Evolutionary conservation across 2,329 filamentous ascomycete species (phyloP), one percentile per base, ranked within the genome.

Genomic region (Penicillium brevicompactum): DNA sequence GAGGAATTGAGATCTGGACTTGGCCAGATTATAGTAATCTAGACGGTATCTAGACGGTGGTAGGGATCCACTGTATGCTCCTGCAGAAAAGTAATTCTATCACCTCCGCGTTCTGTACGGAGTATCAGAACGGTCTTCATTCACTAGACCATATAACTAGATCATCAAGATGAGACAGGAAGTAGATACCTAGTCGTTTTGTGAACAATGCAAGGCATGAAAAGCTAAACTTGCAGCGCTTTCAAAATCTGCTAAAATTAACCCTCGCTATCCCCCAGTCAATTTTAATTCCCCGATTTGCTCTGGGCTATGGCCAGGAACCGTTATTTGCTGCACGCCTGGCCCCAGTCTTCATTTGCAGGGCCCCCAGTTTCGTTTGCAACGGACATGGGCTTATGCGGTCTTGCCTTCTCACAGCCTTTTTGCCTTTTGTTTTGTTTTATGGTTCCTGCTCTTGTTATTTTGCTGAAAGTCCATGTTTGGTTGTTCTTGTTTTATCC

Each of bases 291-390:
- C 57, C 52, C 60, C 62, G 62, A 65, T 57, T 63, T 52, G 58
- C 55, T 44, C 52, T 52, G 37, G 22, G 40, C 47, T 41, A 42
- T 31, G 27, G 53, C 51, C 55, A 61, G 60, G 56, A 59, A 63
- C 61, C 63, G 63, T 65, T 65, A 60, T 64, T 65, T 57, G 51
- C 51, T 64, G 63, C 51, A 46, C 55, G 57, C 51, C 55, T 50
- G 34, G 61, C 57, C 55, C 50, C 49, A 34, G 18, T 55, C 43
- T 21, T 14, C 27, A 63, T 63, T 49, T 46, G 53, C 58, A 63
- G 60, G 61, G 48, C 43, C 13, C 24, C 38, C 47, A 14, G 62
- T 50, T 51, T 46, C 32, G 22, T 45, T 48, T 44, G 5, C n/a
- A 57, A 61, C 57, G 40, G 44, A 40, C 24, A n/a, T 43, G 44